Base-by-base conservation (phyloP, 2,329 filamentous ascomycete genomes). In the Stemphylium lycopersici region DNA sequence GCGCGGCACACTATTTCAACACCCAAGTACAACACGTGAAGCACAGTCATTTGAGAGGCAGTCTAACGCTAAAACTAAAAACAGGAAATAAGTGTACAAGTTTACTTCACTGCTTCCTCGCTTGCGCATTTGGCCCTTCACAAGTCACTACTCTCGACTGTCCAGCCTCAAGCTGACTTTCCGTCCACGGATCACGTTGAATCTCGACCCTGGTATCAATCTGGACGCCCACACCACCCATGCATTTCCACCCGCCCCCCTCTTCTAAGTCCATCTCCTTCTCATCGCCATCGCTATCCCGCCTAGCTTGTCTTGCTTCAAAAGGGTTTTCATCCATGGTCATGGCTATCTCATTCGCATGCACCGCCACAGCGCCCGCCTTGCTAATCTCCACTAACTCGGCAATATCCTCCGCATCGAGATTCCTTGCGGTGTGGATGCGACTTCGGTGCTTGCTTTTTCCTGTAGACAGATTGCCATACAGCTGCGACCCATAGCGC, bases 121-220 rank as follows among this genome's bases (percentile, higher is more conserved):
- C 39, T 16, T 46, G 33, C 20, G 33, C 31, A 11, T 48, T 40
- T 3, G 49, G 57, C 3, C 62, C 62, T 38, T 62, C 43, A 5
- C 61, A 60, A 22, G 51, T 31, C 11, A 60, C 40, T 16, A 56
- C 13, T 46, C 49, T 15, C 33, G 37, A 38, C 31, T 55, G 45
- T 5, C 33, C 41, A 3, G 31, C 48, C 32, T 56, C 52, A 10
- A 52, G 3, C 13, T 46, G 22, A 18, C 32, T 48, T 4, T 50
- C 54, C 32, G 59, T 59, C 62, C 62, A 69, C 16, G 36, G 55
- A 7, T 48, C 61, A 36, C 64, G 61, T n/a, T 64, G 53, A 15
- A 71, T 68, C 55, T 69, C 64, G n/a, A 71, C 65, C 36, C 60
- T 66, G 1, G 62, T 68, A 40, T 71, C 59, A 11, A 72, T 58